These are phyloP conservation scores for Sisymbrium irio DNA, from an alignment of 345 rosid genomes.

Conservation along the genomic window DNA sequence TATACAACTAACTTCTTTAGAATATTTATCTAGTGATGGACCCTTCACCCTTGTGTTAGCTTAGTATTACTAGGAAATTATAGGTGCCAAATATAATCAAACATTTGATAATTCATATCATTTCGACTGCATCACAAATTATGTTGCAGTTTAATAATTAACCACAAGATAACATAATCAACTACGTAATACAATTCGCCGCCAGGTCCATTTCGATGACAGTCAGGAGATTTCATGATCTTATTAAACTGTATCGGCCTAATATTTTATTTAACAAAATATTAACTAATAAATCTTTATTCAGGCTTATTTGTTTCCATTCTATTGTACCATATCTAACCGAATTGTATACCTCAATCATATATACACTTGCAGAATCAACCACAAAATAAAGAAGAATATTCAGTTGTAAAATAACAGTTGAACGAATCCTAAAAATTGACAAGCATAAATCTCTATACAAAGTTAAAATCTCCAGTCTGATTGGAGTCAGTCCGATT, in stretches of 20 bases:
- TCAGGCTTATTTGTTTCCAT: neutral
- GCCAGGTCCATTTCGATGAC: neutral
- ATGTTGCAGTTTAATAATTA: neutral
- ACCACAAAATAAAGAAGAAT: neutral
- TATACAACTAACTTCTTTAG: constrained; percentile 8
- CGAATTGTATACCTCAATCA: neutral
- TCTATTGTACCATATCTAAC: neutral
- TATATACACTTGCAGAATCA: neutral
- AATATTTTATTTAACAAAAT: neutral
- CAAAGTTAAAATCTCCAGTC: constrained; percentile 2
- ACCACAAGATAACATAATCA: constrained; percentile 12
- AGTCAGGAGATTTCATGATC: no score
- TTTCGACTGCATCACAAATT: constrained; percentile 13
- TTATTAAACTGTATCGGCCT: neutral
- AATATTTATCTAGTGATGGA: constrained; percentile 17
- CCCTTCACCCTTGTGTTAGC: constrained; percentile 20
- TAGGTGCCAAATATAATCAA: constrained; percentile 14
- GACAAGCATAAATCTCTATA: neutral
- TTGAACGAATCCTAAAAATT: neutral
- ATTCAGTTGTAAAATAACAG: neutral
- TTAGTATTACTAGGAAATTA: neutral
- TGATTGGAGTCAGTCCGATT: neutral
- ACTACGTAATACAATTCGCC: neutral
- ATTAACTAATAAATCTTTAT: neutral
- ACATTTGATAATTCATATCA: constrained; percentile 20